Evolutionary conservation across 495 filamentous ascomycete species (phyloP), one percentile per base, ranked within the genome.

Genomic region (Podospora didyma): DNA sequence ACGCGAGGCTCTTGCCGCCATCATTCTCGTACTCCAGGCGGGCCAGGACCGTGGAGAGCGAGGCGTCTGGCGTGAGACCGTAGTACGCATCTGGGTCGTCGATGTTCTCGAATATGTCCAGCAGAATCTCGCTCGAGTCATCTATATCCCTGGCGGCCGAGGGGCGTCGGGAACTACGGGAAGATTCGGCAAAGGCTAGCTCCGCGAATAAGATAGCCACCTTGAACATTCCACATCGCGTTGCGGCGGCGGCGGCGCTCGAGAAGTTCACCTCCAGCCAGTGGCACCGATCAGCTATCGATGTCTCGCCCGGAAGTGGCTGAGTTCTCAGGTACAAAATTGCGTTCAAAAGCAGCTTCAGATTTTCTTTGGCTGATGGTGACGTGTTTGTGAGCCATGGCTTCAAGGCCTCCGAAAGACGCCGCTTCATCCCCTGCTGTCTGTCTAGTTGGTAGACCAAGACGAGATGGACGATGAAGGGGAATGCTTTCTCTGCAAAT

Each of bases 41-140:
- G 23, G 88, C 83, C 60, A 96, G 78, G 7, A 97, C 86, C 0
- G 87, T 87, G 16, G 79, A 75, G 41, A 98, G 73, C 46, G 83
- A 89, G 11, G 90, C 81, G 21, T 79, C 81, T 67, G 95, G 89
- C 47, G 87, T 81, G 20, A 97, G 85, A n/a, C 94, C 94, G 63
- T 98, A 97, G 68, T 92, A 97, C 17, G 92, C 84, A 66, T 98
- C 94, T 14, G 92, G 92, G 67, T 98, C 94, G 69, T 96, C 92
- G 37, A 97, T 87, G 55, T 90, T 89, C 69, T 87, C 86, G 67
- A 90, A 98, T 2, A 97, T 89, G 9, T 82, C 74, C 56, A 96
- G 79, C 7, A 97, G 69, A 17, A 94, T 75, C 9, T 88, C 82
- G 11, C 79, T 75, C 16, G 89, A 82, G 23, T 86, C 75, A 39